Conservation (phyloP, 768 basidiomycete genomes). For the Strobilomyces confusus region DNA sequence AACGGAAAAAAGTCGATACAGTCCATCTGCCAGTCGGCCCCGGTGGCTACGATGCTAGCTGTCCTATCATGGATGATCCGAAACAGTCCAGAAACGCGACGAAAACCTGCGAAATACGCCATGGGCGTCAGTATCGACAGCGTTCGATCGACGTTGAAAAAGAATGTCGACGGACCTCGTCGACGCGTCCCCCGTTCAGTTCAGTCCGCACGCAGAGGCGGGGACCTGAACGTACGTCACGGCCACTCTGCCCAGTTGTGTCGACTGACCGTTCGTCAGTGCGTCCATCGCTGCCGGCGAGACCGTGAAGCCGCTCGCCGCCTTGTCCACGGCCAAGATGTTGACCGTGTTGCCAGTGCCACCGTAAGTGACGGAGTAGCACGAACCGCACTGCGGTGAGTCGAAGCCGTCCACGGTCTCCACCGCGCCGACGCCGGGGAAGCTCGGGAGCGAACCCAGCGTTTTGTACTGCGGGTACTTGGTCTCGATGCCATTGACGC, state of each 20-base stretch:
- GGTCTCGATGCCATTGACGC: conserved; percentile 33
- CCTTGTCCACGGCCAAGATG: conserved; percentile 52
- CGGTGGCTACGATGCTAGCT: background rate
- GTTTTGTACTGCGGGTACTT: conserved; percentile 30
- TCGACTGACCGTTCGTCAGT: conserved; percentile 17
- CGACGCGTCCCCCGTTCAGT: background rate
- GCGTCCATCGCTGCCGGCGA: conserved; percentile 27
- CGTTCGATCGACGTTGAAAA: background rate
- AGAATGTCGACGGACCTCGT: conserved; percentile 1
- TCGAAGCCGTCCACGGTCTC: conserved; percentile 20
- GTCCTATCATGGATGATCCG: background rate
- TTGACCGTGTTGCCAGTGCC: conserved; percentile 35
- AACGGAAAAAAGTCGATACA: background rate
- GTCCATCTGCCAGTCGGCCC: conserved; percentile 3
- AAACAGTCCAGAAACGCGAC: background rate
- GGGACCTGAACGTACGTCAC: conserved; percentile 6
- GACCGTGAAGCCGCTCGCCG: conserved; percentile 38
- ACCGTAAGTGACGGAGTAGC: conserved; percentile 29
- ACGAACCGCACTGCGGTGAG: conserved; percentile 27
- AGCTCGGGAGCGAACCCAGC: conserved; percentile 35
- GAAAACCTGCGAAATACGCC: conserved; percentile 4
- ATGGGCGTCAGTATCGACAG: background rate
- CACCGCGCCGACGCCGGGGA: conserved; percentile 35
- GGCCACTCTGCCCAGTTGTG: conserved; percentile 13
- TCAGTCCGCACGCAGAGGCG: conserved; percentile 1